Percentiles rank a stretch among this genome's conserved stretches.
phyloP scores from a whole-genome alignment of 176 grass and related monocot genomes.

The Oryza rufipogon region DNA sequence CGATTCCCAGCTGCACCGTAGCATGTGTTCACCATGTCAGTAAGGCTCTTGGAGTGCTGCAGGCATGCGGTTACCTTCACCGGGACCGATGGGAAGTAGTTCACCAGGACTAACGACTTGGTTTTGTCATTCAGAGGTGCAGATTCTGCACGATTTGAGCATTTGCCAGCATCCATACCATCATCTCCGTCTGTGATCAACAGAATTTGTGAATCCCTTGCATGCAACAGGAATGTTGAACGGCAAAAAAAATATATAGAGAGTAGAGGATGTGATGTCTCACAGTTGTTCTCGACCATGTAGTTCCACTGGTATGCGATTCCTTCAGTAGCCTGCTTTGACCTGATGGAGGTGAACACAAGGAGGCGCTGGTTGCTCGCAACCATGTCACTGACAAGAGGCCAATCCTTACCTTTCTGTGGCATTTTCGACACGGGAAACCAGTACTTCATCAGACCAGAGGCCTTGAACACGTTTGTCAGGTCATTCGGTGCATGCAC shows the following conservation, averaged over 20 bases:
- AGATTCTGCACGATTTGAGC: constrained; percentile 71
- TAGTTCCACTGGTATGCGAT: constrained; percentile 98
- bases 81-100: constrained; percentile 66
- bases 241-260: background rate
- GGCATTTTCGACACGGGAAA: constrained; percentile 95
- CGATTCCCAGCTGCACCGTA: constrained; percentile 52
- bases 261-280: constrained; percentile 9
- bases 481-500: constrained; percentile 77
- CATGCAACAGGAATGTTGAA: background rate
- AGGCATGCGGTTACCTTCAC: constrained; percentile 51
- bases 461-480: constrained; percentile 78
- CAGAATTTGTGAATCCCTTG: background rate
- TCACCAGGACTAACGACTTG: constrained; percentile 81
- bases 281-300: constrained; percentile 99
- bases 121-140: constrained; percentile 55
- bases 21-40: constrained; percentile 66
- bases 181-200: constrained; percentile 64
- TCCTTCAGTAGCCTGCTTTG: constrained; percentile 83
- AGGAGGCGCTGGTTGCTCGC: constrained; percentile 67
- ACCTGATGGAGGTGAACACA: constrained; percentile 82
- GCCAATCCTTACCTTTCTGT: constrained; percentile 77
- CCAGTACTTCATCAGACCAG: constrained; percentile 81
- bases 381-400: constrained; percentile 83
- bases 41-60: constrained; percentile 52
- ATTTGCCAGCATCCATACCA: constrained; percentile 69